Base-by-base conservation (phyloP, 768 basidiomycete species). In the Sarcodon aspratus region DNA sequence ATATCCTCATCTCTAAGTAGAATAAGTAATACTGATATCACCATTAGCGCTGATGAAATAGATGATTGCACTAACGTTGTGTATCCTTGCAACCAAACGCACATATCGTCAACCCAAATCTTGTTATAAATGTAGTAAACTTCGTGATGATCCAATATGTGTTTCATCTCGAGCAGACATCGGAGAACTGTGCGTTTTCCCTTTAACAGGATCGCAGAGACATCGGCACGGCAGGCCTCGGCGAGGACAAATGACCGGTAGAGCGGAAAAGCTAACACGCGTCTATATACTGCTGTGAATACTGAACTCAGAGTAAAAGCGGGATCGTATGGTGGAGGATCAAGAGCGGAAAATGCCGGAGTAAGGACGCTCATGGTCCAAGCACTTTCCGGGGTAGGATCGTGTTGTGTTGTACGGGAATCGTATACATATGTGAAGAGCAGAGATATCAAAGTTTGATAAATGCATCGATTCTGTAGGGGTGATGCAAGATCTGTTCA, bases 81-180 rank as follows among this genome's bases (percentile, higher is more conserved):
- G 55, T 70, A 70, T 8, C 74, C 68, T 56, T 87, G 82, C 34
- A 75, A 68, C 89, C 89, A 91, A n/a, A 80, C 75, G 55, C 83
- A 85, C 55, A 86, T 82, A 58, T 91, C 89, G 53, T 89, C 82
- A 40, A 90, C 55, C 89, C 89, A 93, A 33, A 90, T 75, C 61
- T 87, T 88, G 63, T 77, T 82, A 62, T 89, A 92, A n/a, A 89
- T 71, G 61, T 89, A 90, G 64, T 92, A 93, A 9, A 85, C 81
- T 53, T 88, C 87, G 54, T 89, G 86, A 56, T 78, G 81, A 57
- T 89, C 87, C 53, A 93, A 63, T 44, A 88, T 79, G 36, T 70
- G 61, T 64, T 84, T 89, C 68, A 82, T 71, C 61, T 79, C 80
- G 40, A 93, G 66, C 34, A 92, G 69, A 57, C 74, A 81, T 55